Conservation (phyloP, 306 rosid species). For the Dalbergia cochinchinensis region DNA sequence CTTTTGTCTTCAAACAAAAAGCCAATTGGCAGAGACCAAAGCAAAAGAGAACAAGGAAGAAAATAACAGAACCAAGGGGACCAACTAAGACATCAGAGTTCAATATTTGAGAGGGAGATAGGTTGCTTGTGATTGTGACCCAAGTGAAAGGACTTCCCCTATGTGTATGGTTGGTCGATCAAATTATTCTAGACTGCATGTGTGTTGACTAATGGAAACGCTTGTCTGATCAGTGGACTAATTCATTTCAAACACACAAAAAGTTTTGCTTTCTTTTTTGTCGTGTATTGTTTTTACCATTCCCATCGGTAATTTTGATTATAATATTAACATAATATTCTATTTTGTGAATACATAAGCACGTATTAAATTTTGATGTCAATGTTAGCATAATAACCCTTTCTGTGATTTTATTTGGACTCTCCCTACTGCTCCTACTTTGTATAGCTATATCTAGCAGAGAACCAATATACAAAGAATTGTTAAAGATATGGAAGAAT, state of each 20-base stretch:
- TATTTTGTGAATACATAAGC: not conserved
- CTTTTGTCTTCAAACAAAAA: not conserved
- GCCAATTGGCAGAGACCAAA: slow-evolving; percentile 8
- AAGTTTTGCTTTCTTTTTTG: not conserved
- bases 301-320: not conserved
- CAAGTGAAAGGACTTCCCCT: not conserved
- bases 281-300: not conserved
- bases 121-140: slow-evolving; percentile 13
- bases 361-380: not conserved
- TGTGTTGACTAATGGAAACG: slow-evolving; percentile 33
- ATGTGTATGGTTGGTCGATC: not conserved
- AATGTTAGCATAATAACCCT: too few relatives aligned
- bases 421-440: too few relatives aligned
- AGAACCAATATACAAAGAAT: too few relatives aligned
- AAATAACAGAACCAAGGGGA: too few relatives aligned
- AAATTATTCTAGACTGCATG: slow-evolving; percentile 28
- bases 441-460: too few relatives aligned
- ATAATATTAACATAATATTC: too few relatives aligned
- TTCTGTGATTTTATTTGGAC: too few relatives aligned
- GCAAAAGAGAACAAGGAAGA: not conserved
- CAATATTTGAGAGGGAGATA: not conserved
- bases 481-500: too few relatives aligned
- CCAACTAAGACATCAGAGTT: not conserved
- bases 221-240: not conserved
- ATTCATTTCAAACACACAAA: not conserved